A percentile compares a stretch with the other conserved stretches of the same genome.
Evolutionary conservation across 139 green algal genomes (phyloP).

Genomic region (Coelastrella sp.): DNA sequence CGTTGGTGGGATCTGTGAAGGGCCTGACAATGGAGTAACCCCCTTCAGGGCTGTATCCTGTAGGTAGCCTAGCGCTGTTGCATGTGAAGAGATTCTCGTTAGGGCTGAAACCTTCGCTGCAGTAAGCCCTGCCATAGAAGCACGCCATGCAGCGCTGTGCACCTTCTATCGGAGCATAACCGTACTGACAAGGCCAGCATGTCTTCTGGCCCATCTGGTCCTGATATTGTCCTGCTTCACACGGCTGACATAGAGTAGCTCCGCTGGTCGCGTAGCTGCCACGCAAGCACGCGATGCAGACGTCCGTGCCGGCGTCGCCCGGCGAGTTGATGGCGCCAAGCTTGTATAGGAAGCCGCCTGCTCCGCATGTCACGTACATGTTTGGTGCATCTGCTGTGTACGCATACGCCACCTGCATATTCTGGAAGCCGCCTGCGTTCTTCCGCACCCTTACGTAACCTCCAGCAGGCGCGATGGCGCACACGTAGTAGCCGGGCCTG

Average conservation of each 20-base stretch:
- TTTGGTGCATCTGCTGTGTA: slow-evolving; percentile 38
- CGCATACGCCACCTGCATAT: slow-evolving; percentile 23
- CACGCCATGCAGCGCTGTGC: slow-evolving; percentile 50
- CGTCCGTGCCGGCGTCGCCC: slow-evolving; percentile 5
- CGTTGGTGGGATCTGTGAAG: slow-evolving; percentile 27
- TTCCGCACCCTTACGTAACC: slow-evolving; percentile 32
- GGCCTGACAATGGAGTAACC: slow-evolving; percentile 40
- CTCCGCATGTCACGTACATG: slow-evolving; percentile 19
- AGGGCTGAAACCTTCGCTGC: slow-evolving; percentile 44
- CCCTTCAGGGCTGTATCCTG: slow-evolving; percentile 42
- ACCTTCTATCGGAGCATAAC: slow-evolving; percentile 40
- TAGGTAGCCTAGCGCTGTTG: slow-evolving; percentile 40
- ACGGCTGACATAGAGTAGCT: slow-evolving; percentile 37
- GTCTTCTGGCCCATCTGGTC: slow-evolving; percentile 31
- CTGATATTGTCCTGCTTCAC: slow-evolving; percentile 16
- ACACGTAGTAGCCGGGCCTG: slow-evolving; percentile 28
- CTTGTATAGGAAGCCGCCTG: slow-evolving; percentile 47
- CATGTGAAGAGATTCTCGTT: slow-evolving; percentile 49
- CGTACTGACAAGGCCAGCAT: slow-evolving; percentile 49
- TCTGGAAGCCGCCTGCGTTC: neutral
- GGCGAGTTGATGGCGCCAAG: slow-evolving; percentile 39
- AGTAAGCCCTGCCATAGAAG: slow-evolving; percentile 51
- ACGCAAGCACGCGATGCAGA: slow-evolving; percentile 33
- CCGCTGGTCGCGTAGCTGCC: slow-evolving; percentile 41
- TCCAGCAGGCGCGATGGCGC: slow-evolving; percentile 47